phyloP scores from a whole-genome alignment of 1,139 yeast genomes.

The Suhomyces anneliseae region DNA sequence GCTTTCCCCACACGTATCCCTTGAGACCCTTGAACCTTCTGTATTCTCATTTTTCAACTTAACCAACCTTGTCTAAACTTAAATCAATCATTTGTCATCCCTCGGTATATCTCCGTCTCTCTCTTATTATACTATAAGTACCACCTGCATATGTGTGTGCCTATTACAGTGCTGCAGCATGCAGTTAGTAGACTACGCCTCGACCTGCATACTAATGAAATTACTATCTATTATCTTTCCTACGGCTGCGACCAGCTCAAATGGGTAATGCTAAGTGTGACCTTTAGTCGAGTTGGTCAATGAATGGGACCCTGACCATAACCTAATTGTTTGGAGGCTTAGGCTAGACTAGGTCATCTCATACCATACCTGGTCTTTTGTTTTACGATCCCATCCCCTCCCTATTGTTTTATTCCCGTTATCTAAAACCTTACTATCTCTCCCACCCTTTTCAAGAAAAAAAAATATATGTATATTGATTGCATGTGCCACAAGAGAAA shows the following conservation, averaged over 20 bases:
- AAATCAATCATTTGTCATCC: no score
- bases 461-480: not conserved
- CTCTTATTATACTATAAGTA: no score
- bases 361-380: no score
- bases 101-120: no score
- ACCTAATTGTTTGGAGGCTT: not conserved
- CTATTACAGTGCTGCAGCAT: not conserved
- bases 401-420: no score
- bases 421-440: no score
- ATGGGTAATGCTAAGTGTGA: conserved; percentile 7
- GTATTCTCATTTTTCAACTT: no score
- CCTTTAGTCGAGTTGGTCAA: not conserved
- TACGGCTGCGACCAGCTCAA: not conserved
- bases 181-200: not conserved
- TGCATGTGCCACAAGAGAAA: not conserved
- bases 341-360: not conserved
- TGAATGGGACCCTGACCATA: not conserved
- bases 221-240: not conserved
- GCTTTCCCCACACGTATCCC: no score
- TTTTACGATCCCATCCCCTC: no score
- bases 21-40: no score
- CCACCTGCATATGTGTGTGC: not conserved
- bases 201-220: not conserved
- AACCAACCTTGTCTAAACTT: no score
- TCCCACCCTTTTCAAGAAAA: no score